These are phyloP conservation scores for Coniosporium apollinis DNA, from an alignment of 495 filamentous ascomycete genomes.

Conservation along the genomic window DNA sequence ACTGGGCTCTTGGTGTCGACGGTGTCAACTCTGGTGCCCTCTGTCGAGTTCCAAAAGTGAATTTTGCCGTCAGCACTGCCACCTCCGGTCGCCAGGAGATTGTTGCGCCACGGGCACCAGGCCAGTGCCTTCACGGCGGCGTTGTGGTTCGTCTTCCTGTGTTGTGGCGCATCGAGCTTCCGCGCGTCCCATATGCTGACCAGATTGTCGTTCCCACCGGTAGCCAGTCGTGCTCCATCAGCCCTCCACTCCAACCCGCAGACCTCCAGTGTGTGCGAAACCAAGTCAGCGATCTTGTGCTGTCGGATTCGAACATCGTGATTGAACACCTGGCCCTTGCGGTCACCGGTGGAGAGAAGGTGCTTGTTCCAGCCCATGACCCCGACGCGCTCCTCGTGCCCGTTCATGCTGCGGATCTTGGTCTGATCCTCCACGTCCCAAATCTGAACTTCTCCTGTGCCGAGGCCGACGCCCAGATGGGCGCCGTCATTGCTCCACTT, in stretches of 20 bases:
- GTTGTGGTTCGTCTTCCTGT: conserved; percentile 98
- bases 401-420: conserved; percentile 96
- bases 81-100: conserved; percentile 89
- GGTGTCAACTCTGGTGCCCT: conserved; percentile 91
- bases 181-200: conserved; percentile 93
- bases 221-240: conserved; percentile 91
- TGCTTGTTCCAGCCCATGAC: conserved; percentile 99
- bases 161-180: conserved; percentile 81
- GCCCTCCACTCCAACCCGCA: conserved; percentile 95
- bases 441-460: conserved; percentile 93
- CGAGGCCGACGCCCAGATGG: conserved; percentile 88
- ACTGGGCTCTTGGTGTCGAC: conserved; percentile 97
- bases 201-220: conserved; percentile 95
- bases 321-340: conserved; percentile 93
- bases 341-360: conserved; percentile 82
- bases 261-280: conserved; percentile 91
- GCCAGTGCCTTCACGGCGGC: conserved; percentile 95
- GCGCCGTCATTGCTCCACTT: conserved; percentile 85
- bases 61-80: conserved; percentile 95
- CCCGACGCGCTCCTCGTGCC: conserved; percentile 88
- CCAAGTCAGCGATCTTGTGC: conserved; percentile 94
- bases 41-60: conserved; percentile 99
- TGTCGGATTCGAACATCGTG: conserved; percentile 96
- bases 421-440: conserved; percentile 94
- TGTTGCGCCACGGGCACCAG: conserved; percentile 98